Percentiles rank a stretch among this genome's conserved stretches.
phyloP scores from a whole-genome alignment of 805 yeast genomes.

The Kluyveromyces starmeri region DNA sequence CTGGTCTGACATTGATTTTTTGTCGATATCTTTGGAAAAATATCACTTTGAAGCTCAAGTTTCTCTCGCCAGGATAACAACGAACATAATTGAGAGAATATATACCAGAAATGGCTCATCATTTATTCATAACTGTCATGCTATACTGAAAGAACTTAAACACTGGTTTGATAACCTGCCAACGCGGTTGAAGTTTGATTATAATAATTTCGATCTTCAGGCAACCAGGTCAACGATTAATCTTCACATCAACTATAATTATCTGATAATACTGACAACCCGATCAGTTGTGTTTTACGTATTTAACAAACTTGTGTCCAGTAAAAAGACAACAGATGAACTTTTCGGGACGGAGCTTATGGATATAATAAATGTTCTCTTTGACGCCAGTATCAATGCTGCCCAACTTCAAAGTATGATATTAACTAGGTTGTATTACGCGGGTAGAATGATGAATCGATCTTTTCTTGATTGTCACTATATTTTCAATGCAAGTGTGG shows the following conservation, averaged over 20 bases:
- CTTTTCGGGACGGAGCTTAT: conserved; percentile 8
- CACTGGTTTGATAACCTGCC: conserved; percentile 14
- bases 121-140: conserved; percentile 15
- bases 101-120: conserved; percentile 14
- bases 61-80: conserved; percentile 13
- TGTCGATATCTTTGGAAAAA: conserved; percentile 8
- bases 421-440: conserved; percentile 11
- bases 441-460: conserved; percentile 11
- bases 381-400: conserved; percentile 16
- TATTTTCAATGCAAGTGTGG: conserved; percentile 13
- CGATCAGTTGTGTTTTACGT: conserved; percentile 15
- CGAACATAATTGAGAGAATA: conserved; percentile 12
- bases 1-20: conserved; percentile 2
- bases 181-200: conserved; percentile 9
- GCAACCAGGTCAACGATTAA: conserved; percentile 13
- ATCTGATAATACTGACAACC: conserved; percentile 14
- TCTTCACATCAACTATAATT: conserved; percentile 17
- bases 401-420: conserved; percentile 14
- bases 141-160: conserved; percentile 11
- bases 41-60: conserved; percentile 16
- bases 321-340: conserved; percentile 7
- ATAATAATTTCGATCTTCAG: conserved; percentile 8
- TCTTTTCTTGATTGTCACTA: conserved; percentile 17
- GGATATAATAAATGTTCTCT: conserved; percentile 9
- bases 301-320: conserved; percentile 11